Evolutionary conservation across 495 filamentous ascomycete genomes (phyloP).

Genomic region (Wilcoxina mikolae): DNA sequence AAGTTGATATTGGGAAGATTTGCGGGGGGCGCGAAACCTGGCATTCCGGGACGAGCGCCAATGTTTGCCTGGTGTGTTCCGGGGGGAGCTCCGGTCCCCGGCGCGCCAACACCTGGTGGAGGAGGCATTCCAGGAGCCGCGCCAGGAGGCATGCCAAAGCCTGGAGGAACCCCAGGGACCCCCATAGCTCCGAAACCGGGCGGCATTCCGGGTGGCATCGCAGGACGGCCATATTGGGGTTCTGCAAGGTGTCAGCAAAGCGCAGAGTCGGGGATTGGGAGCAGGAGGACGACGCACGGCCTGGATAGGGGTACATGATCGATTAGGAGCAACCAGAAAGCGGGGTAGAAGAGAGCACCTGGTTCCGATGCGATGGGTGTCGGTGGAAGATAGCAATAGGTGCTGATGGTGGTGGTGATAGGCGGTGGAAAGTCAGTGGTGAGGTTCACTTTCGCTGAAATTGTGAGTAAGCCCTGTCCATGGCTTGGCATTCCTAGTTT

Average conservation of each 20-base stretch:
- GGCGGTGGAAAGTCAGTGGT: neutral
- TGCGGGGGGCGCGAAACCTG: slow-evolving; percentile 73
- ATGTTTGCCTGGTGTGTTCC: slow-evolving; percentile 61
- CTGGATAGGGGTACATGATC: slow-evolving; percentile 27
- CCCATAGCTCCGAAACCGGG: slow-evolving; percentile 29
- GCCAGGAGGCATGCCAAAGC: slow-evolving; percentile 65
- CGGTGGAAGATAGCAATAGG: neutral
- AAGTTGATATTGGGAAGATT: slow-evolving; percentile 98
- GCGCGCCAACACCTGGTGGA: slow-evolving; percentile 63
- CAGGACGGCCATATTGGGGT: slow-evolving; percentile 22
- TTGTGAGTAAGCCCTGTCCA: slow-evolving; percentile 10
- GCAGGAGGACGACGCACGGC: slow-evolving; percentile 21
- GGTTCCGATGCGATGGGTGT: neutral
- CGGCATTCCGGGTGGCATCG: slow-evolving; percentile 24
- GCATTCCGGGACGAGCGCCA: slow-evolving; percentile 58
- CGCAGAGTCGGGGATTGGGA: neutral
- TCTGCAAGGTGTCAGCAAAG: slow-evolving; percentile 8
- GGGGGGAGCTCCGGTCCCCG: slow-evolving; percentile 62
- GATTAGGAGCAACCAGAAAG: slow-evolving; percentile 17
- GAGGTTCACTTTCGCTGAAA: neutral
- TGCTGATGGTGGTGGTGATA: neutral
- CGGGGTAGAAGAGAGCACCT: neutral
- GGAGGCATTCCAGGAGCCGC: slow-evolving; percentile 20
- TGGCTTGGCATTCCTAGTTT: neutral
- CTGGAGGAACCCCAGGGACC: slow-evolving; percentile 40